A percentile compares a stretch with the other conserved stretches of the same genome.
phyloP scores from a whole-genome alignment of 345 rosid species.

The Moricandia arvensis region DNA sequence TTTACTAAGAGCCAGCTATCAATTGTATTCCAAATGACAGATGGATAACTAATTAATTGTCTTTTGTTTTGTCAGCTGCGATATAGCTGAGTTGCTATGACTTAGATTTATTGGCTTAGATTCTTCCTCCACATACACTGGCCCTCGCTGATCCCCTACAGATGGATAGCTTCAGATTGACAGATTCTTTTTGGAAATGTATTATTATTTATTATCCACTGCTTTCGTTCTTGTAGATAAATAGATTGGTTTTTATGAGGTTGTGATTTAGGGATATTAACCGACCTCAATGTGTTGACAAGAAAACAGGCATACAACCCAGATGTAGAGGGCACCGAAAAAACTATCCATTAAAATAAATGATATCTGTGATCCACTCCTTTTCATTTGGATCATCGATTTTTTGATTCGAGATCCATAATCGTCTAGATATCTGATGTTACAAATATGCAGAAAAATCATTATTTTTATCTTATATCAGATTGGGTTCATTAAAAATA shows the following conservation, averaged over 20 bases:
- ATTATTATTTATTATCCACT: slow-evolving; percentile 17
- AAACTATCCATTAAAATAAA: too few species aligned
- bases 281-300: not conserved
- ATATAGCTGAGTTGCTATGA: slow-evolving; percentile 8
- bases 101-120: slow-evolving; percentile 11
- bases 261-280: not conserved
- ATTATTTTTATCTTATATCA: too few species aligned
- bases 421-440: too few species aligned
- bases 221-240: slow-evolving; percentile 22
- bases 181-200: not conserved
- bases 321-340: not conserved
- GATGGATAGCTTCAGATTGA: not conserved
- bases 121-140: not conserved
- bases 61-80: slow-evolving; percentile 20
- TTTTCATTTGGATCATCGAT: too few species aligned
- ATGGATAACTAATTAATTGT: slow-evolving; percentile 15
- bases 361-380: too few species aligned
- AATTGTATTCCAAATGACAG: slow-evolving; percentile 12
- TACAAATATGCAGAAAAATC: too few species aligned
- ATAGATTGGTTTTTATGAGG: not conserved
- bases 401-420: too few species aligned
- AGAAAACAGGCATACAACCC: not conserved
- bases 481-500: too few species aligned
- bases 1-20: not conserved
- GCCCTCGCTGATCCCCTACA: slow-evolving; percentile 10